Base-by-base conservation (phyloP, 257 asterid genomes). In the Fraxinus excelsior region DNA sequence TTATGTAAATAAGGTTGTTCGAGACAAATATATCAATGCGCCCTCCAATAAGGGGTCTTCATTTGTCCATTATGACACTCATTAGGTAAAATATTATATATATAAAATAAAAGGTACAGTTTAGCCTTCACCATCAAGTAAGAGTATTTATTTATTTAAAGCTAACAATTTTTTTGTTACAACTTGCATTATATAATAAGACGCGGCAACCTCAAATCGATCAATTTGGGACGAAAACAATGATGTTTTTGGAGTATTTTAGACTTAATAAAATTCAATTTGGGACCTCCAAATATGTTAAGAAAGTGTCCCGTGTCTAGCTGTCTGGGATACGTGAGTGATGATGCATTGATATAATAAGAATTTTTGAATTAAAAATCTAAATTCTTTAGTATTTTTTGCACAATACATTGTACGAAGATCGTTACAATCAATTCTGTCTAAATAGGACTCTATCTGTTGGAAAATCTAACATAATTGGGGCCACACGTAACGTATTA, bases 251-350 rank as follows among this genome's bases (percentile, higher is more conserved):
- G 31, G 18, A 60, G 32, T 60, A 10, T 23, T 60, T 21, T 60
- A 7, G 7, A 10, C 67, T 60, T 60, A 2, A 60, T 3, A 60
- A 60, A 60, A 21, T 25, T 21, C 67, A 60, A 23, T 23, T 23
- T 60, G 67, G 67, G 67, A 60, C 34, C 32, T 23, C 67, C 16
- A 60, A 25, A 23, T 44, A 51, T 18, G 23, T 51, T 51, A 18
- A 51, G 44, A 19, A 8, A 73, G 1, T 21, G 25, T 10, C 21
- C 56, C 44, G 25, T 84, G 85, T 72, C 68, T 64, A 81, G 65
- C 56, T 29, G 78, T 75, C 69, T 26, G 80, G 78, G 64, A 69
- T 82, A n/a, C 78, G 35, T 46, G n/a, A 51, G 9, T 76, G 79
- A 68, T 67, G 58, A 78, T 75, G 16, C 67, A 23, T 58, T n/a